Base-by-base conservation (phyloP, 768 basidiomycete genomes). In the Suillus subalutaceus region DNA sequence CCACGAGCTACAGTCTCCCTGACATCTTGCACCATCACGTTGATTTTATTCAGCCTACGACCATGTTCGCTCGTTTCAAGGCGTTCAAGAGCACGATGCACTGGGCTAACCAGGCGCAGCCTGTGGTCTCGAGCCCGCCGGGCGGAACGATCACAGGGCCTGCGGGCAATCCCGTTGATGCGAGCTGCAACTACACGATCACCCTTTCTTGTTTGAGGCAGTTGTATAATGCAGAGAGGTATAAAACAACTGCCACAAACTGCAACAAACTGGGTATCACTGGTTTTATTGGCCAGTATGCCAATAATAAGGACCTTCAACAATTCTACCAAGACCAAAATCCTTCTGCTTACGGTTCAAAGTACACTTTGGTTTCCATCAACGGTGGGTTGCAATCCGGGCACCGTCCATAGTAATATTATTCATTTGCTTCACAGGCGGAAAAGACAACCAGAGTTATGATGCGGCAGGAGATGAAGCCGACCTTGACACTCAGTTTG, bases 361-460 rank as follows among this genome's bases (percentile, higher is more conserved):
- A 82, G 0, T 90, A 87, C 76, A 80, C 82, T 4, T 80, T 85
- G 40, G 71, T 86, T 30, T 84, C 85, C 26, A 79, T 92, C 40
- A 82, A 87, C 35, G 88, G 90, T 88, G 63, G 38, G 69, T 44
- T 20, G 23, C 44, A 37, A 41, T 58, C 44, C 20, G 40, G 10
- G 23, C 13, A 16, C 18, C 43, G 5, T 32, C 30, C 16, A 50
- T 30, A n/a, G 66, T 69, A 7, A 46, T n/a, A 9, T n/a, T n/a
- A n/a, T 58, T 56, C 23, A 46, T 16, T 75, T 12, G 40, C 61
- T 58, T 63, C 64, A 10, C 64, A 90, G 91, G 85, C 60, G 90
- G 89, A 3, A 50, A 77, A 64, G 90, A 92, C 72, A 81, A 83
- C 66, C 90, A 93, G 72, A 85, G 69, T 58, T 56, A 78, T n/a